A percentile compares a stretch with the other conserved stretches of the same genome.
Evolutionary conservation across 352 stramenopile genomes (phyloP).

Genomic region (Globisporangium polare): DNA sequence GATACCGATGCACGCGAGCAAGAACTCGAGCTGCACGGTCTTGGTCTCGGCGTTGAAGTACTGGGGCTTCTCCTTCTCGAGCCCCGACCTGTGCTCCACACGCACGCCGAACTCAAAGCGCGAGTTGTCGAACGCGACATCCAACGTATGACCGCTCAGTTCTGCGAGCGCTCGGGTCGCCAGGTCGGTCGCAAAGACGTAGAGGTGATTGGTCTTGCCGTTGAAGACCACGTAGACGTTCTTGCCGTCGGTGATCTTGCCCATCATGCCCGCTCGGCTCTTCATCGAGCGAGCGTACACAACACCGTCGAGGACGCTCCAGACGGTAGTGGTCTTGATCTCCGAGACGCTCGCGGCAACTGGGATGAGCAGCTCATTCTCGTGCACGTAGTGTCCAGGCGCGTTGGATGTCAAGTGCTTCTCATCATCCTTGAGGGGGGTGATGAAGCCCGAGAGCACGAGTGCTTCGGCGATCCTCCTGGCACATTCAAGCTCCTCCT

Average conservation of each 20-base stretch:
- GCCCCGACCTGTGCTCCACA: neutral
- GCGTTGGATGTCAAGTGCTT: neutral
- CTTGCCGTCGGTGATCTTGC: neutral
- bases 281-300: constrained; percentile 6
- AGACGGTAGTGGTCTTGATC: constrained; percentile 2
- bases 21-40: neutral
- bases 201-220: neutral
- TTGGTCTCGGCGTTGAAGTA: neutral
- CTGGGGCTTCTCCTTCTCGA: constrained; percentile 1
- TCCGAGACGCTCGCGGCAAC: neutral
- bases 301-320: constrained; percentile 7
- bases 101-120: constrained; percentile 5
- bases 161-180: neutral
- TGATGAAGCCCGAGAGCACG: constrained; percentile 9
- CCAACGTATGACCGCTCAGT: neutral
- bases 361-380: constrained; percentile 3
- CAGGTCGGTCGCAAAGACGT: constrained; percentile 8
- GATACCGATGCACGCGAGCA: constrained; percentile 6
- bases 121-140: neutral
- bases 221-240: constrained; percentile 9
- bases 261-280: constrained; percentile 1
- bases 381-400: neutral
- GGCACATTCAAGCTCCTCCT: neutral
- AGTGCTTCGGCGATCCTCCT: constrained; percentile 11
- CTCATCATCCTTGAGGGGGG: constrained; percentile 1